Conservation (phyloP, 345 rosid species). For the Melaleuca alternifolia region DNA sequence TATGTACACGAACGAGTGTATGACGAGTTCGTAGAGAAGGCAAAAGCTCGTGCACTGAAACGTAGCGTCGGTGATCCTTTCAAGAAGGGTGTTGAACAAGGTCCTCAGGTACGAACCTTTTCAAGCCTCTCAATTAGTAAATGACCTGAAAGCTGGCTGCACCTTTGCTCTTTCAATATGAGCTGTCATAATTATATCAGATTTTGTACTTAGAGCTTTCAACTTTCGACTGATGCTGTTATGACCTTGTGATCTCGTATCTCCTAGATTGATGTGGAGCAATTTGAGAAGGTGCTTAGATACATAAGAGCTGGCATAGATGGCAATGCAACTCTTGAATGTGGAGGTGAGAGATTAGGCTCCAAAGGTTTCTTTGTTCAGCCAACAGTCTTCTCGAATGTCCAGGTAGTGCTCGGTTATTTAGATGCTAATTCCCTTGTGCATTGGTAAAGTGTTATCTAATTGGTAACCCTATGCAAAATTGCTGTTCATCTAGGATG, state of each 20-base stretch:
- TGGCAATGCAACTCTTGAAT: conserved; percentile 76
- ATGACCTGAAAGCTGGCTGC: not conserved
- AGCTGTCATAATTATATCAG: not conserved
- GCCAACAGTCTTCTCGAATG: conserved; percentile 96
- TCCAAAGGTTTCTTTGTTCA: conserved; percentile 73
- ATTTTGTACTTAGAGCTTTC: not conserved
- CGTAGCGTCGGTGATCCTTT: conserved; percentile 95
- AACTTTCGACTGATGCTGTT: not conserved
- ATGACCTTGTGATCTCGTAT: not conserved
- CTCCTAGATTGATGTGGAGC: conserved; percentile 63
- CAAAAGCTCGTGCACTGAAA: conserved; percentile 67
- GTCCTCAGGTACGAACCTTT: conserved; percentile 53
- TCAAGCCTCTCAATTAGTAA: not conserved
- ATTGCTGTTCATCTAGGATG: conserved; percentile 35
- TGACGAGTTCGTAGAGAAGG: conserved; percentile 80
- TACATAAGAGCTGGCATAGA: conserved; percentile 69
- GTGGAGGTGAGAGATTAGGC: conserved; percentile 81
- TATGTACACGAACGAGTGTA: conserved; percentile 76
- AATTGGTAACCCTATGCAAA: not conserved
- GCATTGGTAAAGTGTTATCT: not conserved
- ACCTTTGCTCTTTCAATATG: not conserved
- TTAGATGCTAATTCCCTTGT: not conserved
- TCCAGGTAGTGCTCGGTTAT: conserved; percentile 25
- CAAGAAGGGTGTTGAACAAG: conserved; percentile 77
- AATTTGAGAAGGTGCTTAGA: conserved; percentile 67